Evolutionary conservation across 257 asterid species (phyloP).

Genomic region (Solanum sitiens): DNA sequence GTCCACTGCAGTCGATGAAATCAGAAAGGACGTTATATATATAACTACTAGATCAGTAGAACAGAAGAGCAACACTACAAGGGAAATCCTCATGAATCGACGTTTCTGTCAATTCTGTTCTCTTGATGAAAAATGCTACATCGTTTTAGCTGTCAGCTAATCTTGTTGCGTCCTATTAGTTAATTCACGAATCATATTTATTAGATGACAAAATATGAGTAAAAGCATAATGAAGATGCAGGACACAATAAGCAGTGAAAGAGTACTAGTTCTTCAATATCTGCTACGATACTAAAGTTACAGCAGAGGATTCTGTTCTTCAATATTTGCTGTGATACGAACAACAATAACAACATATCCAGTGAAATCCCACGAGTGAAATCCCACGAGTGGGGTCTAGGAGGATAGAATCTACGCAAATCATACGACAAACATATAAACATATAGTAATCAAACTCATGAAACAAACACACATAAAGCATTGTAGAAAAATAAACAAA

Average conservation of each 20-base stretch:
- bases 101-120: neutral
- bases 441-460: neutral
- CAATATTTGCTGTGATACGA: neutral
- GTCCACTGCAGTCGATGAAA: slow-evolving; percentile 14
- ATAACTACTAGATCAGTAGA: neutral
- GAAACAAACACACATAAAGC: neutral
- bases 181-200: neutral
- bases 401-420: neutral
- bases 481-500: neutral
- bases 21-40: neutral
- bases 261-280: neutral
- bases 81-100: neutral
- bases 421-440: neutral
- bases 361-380: too few species aligned
- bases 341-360: neutral
- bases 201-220: neutral
- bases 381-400: neutral
- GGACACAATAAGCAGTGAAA: neutral
- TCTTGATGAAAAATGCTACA: neutral
- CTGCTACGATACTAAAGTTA: neutral
- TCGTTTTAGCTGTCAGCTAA: neutral
- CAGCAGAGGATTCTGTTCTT: neutral
- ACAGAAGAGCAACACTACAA: neutral
- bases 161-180: neutral
- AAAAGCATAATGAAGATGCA: neutral